Conservation (phyloP, 2,329 filamentous ascomycete species). For the Fusarium sarcochroum region DNA sequence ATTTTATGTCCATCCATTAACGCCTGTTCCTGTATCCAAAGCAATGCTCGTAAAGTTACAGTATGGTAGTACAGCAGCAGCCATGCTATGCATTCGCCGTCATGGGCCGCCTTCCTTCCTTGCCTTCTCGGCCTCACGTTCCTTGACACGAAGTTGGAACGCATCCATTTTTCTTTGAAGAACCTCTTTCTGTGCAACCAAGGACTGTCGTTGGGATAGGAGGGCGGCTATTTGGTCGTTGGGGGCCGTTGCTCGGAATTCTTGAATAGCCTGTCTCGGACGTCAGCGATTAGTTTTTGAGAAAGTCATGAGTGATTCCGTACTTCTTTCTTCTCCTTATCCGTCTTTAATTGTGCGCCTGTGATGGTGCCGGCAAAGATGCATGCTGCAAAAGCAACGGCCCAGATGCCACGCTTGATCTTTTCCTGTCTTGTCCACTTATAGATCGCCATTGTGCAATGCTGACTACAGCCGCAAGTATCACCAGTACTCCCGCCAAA, state of each 20-base stretch:
- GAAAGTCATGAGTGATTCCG: not conserved
- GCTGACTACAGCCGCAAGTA: not conserved
- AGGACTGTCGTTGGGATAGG: slow-evolving; percentile 57
- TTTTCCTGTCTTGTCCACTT: slow-evolving; percentile 53
- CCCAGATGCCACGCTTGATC: slow-evolving; percentile 55
- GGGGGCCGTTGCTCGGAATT: slow-evolving; percentile 57
- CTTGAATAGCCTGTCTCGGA: slow-evolving; percentile 50
- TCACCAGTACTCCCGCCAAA: slow-evolving; percentile 51
- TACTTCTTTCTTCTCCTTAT: slow-evolving; percentile 62
- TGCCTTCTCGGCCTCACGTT: slow-evolving; percentile 52
- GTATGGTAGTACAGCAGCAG: slow-evolving; percentile 23
- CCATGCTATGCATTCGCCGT: not conserved
- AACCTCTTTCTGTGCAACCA: slow-evolving; percentile 56
- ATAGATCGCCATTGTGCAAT: slow-evolving; percentile 31
- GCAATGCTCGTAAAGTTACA: slow-evolving; percentile 28
- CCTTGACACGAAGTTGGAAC: slow-evolving; percentile 57
- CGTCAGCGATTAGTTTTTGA: not conserved
- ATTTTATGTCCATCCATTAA: slow-evolving; percentile 11
- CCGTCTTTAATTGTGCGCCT: slow-evolving; percentile 64
- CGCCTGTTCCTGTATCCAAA: slow-evolving; percentile 24
- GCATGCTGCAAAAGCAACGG: slow-evolving; percentile 62
- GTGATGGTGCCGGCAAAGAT: slow-evolving; percentile 63
- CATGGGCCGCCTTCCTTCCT: slow-evolving; percentile 34
- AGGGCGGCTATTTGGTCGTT: slow-evolving; percentile 63
- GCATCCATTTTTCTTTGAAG: slow-evolving; percentile 60